Conservation (phyloP, 129 eudicot genomes). For the Oenanthe sinensis region DNA sequence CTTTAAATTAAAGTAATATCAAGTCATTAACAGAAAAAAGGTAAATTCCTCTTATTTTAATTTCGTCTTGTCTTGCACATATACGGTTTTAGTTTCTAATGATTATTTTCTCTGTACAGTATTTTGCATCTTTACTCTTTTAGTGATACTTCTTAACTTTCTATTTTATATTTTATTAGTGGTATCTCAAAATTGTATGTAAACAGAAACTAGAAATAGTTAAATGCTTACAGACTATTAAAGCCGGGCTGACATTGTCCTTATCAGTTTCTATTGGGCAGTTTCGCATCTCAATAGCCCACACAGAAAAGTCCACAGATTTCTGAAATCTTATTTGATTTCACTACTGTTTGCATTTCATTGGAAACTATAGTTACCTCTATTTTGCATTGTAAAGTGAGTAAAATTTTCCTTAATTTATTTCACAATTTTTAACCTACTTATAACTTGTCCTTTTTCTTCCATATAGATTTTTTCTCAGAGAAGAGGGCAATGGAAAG, state of each 20-base stretch:
- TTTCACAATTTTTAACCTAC: background rate
- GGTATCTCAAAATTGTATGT: background rate
- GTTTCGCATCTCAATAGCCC: background rate
- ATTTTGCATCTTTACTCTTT: background rate
- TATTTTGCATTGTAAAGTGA: background rate
- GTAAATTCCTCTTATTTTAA: too few species aligned
- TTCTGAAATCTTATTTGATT: background rate
- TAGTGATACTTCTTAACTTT: background rate
- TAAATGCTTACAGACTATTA: background rate
- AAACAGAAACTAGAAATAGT: background rate
- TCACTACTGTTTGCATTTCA: background rate
- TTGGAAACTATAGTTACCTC: background rate
- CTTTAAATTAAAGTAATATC: background rate
- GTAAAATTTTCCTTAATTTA: background rate
- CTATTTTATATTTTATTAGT: background rate
- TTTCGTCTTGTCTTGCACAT: too few species aligned
- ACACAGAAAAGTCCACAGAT: background rate
- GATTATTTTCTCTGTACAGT: background rate
- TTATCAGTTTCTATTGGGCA: background rate
- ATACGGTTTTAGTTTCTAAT: background rate
- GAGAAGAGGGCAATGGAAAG: conserved; percentile 74
- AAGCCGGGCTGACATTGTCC: background rate
- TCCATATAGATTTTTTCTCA: conserved; percentile 53
- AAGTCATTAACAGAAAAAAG: background rate
- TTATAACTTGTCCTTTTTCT: background rate